Evolutionary conservation across 2,329 filamentous ascomycete genomes (phyloP).

Genomic region (Epichloe uncinata): DNA sequence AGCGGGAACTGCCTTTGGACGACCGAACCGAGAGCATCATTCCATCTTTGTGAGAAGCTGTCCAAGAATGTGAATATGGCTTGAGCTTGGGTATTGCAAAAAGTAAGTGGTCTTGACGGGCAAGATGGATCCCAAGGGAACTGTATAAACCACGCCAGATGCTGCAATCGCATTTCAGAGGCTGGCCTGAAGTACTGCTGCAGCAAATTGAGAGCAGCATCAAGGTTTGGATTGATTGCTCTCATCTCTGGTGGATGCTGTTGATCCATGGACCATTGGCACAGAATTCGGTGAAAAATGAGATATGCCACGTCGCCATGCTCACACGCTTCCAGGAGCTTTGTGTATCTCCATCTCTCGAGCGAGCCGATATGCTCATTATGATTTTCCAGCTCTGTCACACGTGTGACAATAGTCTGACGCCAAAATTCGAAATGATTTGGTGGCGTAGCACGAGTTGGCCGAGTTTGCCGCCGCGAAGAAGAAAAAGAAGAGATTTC

Average conservation of each 20-base stretch:
- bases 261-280: conserved; percentile 34
- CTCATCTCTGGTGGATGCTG: conserved; percentile 15
- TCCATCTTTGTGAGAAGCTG: conserved; percentile 13
- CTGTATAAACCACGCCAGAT: background rate
- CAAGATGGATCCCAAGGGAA: background rate
- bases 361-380: conserved; percentile 14
- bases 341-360: conserved; percentile 35
- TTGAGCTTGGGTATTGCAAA: background rate
- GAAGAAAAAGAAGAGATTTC: background rate
- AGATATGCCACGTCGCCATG: conserved; percentile 49
- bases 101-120: background rate
- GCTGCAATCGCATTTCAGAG: background rate
- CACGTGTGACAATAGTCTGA: background rate
- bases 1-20: conserved; percentile 15
- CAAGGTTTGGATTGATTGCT: conserved; percentile 6
- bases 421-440: background rate
- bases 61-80: conserved; percentile 14
- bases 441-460: background rate
- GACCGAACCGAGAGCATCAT: conserved; percentile 5
- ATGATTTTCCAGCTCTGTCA: background rate
- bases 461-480: background rate
- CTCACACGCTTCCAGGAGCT: conserved; percentile 43
- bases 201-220: conserved; percentile 10
- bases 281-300: conserved; percentile 52
- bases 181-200: background rate